phyloP scores from a whole-genome alignment of 352 stramenopile species.

The Pythium utonaiense region DNA sequence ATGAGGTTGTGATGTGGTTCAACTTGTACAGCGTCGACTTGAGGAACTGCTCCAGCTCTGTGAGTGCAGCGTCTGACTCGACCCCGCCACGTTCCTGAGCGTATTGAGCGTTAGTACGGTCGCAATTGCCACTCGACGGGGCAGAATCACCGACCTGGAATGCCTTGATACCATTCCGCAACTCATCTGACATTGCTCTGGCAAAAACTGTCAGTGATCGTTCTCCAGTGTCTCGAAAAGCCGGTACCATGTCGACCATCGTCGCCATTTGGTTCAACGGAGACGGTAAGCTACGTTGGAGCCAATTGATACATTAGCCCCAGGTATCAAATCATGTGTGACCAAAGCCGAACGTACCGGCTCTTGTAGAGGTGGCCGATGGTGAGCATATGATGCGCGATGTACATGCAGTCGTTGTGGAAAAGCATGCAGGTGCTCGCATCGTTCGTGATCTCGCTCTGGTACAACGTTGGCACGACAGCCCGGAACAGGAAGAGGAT shows the following conservation, averaged over 20 bases:
- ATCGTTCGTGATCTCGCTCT: constrained; percentile 64
- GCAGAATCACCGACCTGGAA: constrained; percentile 32
- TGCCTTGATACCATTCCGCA: constrained; percentile 31
- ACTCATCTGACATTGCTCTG: constrained; percentile 37
- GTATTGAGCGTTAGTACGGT: background rate
- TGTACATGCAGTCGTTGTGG: constrained; percentile 85
- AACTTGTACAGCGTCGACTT: constrained; percentile 65
- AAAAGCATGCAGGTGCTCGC: constrained; percentile 67
- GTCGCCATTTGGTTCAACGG: constrained; percentile 58
- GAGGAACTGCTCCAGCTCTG: constrained; percentile 47
- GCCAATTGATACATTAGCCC: too few relatives aligned
- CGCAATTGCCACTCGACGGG: too few relatives aligned
- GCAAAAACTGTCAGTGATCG: constrained; percentile 45
- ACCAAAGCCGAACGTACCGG: constrained; percentile 28
- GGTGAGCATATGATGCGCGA: constrained; percentile 75
- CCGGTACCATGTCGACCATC: constrained; percentile 80
- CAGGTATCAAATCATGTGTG: too few relatives aligned
- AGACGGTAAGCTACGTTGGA: constrained; percentile 43
- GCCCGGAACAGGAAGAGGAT: constrained; percentile 69
- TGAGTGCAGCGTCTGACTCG: constrained; percentile 9
- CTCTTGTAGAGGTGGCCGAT: constrained; percentile 74
- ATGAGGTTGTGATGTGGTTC: constrained; percentile 50
- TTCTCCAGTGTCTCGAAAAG: constrained; percentile 59
- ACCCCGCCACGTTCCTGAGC: constrained; percentile 16
- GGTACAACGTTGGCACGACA: constrained; percentile 64